A percentile compares a stretch with the other conserved stretches of the same genome.
phyloP scores from a whole-genome alignment of 2,329 filamentous ascomycete genomes.

The Penicillium aurantiogriseum region DNA sequence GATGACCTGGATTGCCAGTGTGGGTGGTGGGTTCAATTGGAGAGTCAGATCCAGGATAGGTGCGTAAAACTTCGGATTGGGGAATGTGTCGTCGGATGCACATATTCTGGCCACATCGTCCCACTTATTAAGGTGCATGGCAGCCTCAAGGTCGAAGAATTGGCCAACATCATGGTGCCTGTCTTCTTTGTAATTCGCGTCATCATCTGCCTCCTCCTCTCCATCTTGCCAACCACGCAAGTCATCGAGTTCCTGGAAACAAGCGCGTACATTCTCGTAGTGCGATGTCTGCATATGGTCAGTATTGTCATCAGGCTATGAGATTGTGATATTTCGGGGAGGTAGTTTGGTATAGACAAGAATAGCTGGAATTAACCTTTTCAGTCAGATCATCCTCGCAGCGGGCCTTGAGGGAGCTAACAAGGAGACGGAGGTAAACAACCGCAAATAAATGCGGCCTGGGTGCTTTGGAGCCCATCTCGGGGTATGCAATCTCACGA shows the following conservation, averaged over 20 bases:
- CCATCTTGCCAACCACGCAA: slow-evolving; percentile 3
- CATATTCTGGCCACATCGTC: not conserved
- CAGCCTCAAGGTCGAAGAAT: slow-evolving; percentile 5
- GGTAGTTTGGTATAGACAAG: not conserved
- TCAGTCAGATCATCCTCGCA: not conserved
- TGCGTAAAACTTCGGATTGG: not conserved
- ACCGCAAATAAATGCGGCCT: slow-evolving; percentile 1
- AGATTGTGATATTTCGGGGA: too few species aligned
- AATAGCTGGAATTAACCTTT: not conserved
- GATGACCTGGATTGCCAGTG: not conserved
- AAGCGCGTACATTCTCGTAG: not conserved
- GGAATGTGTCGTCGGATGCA: not conserved
- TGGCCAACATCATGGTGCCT: not conserved
- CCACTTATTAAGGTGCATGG: not conserved
- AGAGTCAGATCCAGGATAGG: not conserved
- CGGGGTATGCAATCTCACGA: not conserved
- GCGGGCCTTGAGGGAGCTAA: not conserved
- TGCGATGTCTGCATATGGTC: not conserved
- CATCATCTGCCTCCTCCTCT: not conserved
- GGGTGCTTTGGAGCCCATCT: not conserved
- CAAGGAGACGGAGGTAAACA: not conserved
- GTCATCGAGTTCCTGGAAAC: not conserved
- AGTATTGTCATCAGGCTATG: not conserved
- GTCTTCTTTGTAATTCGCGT: not conserved
- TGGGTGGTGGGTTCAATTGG: not conserved